phyloP scores from a whole-genome alignment of 352 stramenopile species.

The Globisporangium echinulatum region DNA sequence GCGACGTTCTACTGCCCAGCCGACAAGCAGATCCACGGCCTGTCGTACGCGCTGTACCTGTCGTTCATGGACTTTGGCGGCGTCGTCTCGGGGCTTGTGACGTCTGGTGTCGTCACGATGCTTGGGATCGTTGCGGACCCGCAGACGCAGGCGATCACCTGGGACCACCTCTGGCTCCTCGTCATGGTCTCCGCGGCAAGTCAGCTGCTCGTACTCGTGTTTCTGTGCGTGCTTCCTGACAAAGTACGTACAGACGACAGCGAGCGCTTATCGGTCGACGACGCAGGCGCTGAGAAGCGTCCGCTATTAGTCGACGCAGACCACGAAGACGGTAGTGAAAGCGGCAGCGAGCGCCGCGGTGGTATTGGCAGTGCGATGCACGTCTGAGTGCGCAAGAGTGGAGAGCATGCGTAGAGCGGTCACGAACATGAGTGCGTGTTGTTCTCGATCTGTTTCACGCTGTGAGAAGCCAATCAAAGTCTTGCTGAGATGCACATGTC shows the following conservation, averaged over 20 bases:
- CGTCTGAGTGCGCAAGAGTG: conserved; percentile 7
- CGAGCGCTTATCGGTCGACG: neutral
- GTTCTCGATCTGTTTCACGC: too few relatives aligned
- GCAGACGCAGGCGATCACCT: conserved; percentile 48
- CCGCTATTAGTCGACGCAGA: conserved; percentile 35
- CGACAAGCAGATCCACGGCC: conserved; percentile 44
- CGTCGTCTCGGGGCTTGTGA: conserved; percentile 60
- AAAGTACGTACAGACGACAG: conserved; percentile 33
- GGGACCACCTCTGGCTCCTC: conserved; percentile 51
- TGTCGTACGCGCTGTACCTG: conserved; percentile 77
- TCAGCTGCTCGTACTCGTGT: conserved; percentile 63
- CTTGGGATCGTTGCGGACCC: conserved; percentile 59
- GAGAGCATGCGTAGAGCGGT: too few relatives aligned
- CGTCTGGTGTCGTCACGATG: conserved; percentile 39
- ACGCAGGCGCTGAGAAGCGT: conserved; percentile 30
- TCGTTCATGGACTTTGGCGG: conserved; percentile 85
- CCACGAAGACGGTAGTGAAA: neutral
- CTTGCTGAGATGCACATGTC: too few relatives aligned
- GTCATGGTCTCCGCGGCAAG: conserved; percentile 48
- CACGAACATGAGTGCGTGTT: too few relatives aligned
- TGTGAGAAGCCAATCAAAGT: too few relatives aligned
- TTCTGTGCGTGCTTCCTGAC: conserved; percentile 62
- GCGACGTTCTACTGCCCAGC: conserved; percentile 76
- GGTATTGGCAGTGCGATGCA: conserved; percentile 9
- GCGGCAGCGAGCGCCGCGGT: neutral